A percentile compares a stretch with the other conserved stretches of the same genome.
Conservation (phyloP, 2,329 filamentous ascomycete species). For the Dactylonectria estremocensis region DNA sequence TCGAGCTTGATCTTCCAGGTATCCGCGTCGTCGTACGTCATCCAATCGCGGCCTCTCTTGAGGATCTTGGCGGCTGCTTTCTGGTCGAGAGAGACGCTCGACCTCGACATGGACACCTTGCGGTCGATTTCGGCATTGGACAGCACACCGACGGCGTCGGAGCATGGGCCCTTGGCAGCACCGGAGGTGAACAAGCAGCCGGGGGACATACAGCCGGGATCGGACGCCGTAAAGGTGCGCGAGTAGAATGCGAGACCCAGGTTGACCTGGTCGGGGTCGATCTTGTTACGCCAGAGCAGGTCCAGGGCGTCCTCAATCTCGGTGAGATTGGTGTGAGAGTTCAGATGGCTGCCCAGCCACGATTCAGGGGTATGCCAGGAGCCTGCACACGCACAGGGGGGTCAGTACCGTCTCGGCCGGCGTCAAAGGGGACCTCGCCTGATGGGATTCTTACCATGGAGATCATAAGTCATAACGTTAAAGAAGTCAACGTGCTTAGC, state of each 20-base stretch:
- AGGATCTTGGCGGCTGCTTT: slow-evolving; percentile 25
- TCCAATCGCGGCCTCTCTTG: slow-evolving; percentile 20
- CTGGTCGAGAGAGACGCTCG: background rate
- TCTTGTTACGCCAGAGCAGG: slow-evolving; percentile 32
- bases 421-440: background rate
- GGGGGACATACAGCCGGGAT: background rate
- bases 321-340: slow-evolving; percentile 36
- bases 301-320: slow-evolving; percentile 27
- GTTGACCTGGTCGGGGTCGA: slow-evolving; percentile 17
- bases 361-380: slow-evolving; percentile 12
- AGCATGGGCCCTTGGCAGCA: slow-evolving; percentile 15
- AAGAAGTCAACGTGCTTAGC: slow-evolving; percentile 29
- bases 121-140: slow-evolving; percentile 24
- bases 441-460: slow-evolving; percentile 17
- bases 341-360: slow-evolving; percentile 21
- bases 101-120: background rate
- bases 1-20: slow-evolving; percentile 29
- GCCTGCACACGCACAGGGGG: background rate
- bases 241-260: slow-evolving; percentile 32
- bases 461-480: slow-evolving; percentile 27
- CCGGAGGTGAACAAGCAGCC: slow-evolving; percentile 20
- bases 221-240: slow-evolving; percentile 32
- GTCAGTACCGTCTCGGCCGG: background rate
- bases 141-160: slow-evolving; percentile 18
- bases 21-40: slow-evolving; percentile 27